Conservation (phyloP, 2,329 filamentous ascomycete species). For the Cladophialophora immunda region DNA sequence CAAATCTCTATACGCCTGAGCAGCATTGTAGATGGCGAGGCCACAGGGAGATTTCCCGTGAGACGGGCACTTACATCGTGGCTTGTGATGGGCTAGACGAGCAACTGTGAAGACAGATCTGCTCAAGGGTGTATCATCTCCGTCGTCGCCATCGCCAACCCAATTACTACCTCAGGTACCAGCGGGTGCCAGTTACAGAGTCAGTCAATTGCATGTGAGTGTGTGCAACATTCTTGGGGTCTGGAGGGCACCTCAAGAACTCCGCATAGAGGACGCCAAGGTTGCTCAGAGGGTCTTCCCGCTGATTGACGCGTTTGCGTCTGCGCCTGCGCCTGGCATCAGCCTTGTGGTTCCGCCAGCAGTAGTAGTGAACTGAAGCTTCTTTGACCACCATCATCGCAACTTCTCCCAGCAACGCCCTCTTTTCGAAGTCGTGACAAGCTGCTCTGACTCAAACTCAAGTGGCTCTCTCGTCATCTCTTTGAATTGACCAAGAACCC, state of each 20-base stretch:
- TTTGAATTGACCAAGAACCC: background rate
- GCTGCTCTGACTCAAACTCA: background rate
- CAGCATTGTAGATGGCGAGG: background rate
- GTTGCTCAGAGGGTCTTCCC: background rate
- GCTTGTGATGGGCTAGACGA: background rate
- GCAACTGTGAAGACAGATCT: background rate
- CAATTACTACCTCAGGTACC: background rate
- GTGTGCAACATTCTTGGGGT: background rate
- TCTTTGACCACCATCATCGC: background rate
- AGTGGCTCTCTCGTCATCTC: background rate
- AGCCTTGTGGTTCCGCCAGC: background rate
- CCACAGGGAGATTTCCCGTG: background rate
- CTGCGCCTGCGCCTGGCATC: constrained; percentile 5
- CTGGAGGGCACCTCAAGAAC: background rate
- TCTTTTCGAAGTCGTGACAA: background rate
- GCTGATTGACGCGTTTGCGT: constrained; percentile 18
- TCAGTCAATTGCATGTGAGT: background rate
- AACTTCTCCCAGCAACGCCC: background rate
- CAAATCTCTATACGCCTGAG: background rate
- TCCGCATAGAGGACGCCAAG: constrained; percentile 6
- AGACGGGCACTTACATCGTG: background rate
- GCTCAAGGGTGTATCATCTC: background rate
- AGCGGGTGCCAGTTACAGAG: background rate
- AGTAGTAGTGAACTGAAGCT: background rate
- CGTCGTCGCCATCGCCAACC: background rate